Base-by-base conservation (phyloP, 345 rosid genomes). In the Lepidium didymum region DNA sequence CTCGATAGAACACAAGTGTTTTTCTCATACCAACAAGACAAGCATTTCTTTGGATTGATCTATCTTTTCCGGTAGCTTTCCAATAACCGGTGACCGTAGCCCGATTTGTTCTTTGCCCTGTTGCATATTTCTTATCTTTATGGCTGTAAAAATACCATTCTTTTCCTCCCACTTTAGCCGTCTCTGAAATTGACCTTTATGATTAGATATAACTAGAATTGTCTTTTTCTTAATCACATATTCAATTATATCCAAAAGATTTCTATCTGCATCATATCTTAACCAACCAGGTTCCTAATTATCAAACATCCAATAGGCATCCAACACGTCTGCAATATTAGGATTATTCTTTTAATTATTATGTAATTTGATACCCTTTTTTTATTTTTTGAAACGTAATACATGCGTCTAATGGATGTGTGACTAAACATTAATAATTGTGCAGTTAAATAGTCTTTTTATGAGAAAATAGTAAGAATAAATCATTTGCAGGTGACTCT, bases 31-130 rank as follows among this genome's bases (percentile, higher is more conserved):
- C 84, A 42, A 84, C 65, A 61, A 69, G 44, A 0, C 34, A 33
- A 19, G 47, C 81, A 64, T 42, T 49, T 49, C 25, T 78, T 54
- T 37, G 34, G 14, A 84, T 76, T 9, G 74, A 65, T 69, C 78
- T 80, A 74, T 84, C 88, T 36, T 80, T 80, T 0, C 88, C 88
- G 2, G 88, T 84, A 5, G 88, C 88, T 78, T 84, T 84, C 88
- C 88, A 84, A 49, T 79, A 84, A 33, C 88, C 88, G 5, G 74
- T 74, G 36, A 72, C 51, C 21, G 88, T 81, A 14, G 81, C 88
- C 72, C 88, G 78, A 56, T 84, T 84, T 3, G 86, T 82, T 71
- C 88, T 80, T 46, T 75, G 33, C 37, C 86, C 83, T 15, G 83
- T 81, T 64, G 81, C 77, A 49, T 82, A 82, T 65, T 84, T 84